These are phyloP conservation scores for Eucalyptus curtisii DNA, from an alignment of 345 rosid genomes.

Conservation along the genomic window DNA sequence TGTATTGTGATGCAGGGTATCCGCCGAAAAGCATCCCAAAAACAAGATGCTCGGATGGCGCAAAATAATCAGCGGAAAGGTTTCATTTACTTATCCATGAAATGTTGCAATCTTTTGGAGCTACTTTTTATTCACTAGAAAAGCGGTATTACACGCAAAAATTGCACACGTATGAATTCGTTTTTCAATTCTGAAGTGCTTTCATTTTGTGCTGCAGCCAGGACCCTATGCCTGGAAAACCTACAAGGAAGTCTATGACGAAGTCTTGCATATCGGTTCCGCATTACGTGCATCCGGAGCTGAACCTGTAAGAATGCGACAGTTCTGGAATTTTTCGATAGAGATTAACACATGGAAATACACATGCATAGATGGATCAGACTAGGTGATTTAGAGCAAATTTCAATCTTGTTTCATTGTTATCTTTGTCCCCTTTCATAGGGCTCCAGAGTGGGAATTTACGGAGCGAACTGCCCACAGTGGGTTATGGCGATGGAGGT, in stretches of 20 bases:
- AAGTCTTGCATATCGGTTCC: slow-evolving; percentile 65
- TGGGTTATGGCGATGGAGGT: slow-evolving; percentile 99
- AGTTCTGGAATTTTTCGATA: background rate
- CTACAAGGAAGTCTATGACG: slow-evolving; percentile 74
- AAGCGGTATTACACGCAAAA: background rate
- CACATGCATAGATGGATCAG: background rate
- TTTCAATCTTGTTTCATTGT: background rate
- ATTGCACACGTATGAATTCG: background rate
- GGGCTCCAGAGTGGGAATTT: slow-evolving; percentile 82
- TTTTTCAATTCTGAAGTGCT: background rate
- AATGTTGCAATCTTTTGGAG: background rate
- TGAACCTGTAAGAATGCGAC: slow-evolving; percentile 50
- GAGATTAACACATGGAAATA: background rate
- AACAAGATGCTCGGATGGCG: slow-evolving; percentile 97
- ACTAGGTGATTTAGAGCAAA: background rate
- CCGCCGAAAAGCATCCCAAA: slow-evolving; percentile 49
- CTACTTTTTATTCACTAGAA: background rate
- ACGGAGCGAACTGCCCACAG: slow-evolving; percentile 90
- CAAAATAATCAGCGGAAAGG: slow-evolving; percentile 53
- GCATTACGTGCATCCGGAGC: slow-evolving; percentile 78
- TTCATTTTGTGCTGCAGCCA: slow-evolving; percentile 18
- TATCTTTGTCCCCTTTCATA: slow-evolving; percentile 4
- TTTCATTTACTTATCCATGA: background rate
- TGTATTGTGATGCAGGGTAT: slow-evolving; percentile 16
- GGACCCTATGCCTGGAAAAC: slow-evolving; percentile 90